Evolutionary conservation across 2,329 filamentous ascomycete genomes (phyloP).

Genomic region (Pseudogymnoascus sp.): DNA sequence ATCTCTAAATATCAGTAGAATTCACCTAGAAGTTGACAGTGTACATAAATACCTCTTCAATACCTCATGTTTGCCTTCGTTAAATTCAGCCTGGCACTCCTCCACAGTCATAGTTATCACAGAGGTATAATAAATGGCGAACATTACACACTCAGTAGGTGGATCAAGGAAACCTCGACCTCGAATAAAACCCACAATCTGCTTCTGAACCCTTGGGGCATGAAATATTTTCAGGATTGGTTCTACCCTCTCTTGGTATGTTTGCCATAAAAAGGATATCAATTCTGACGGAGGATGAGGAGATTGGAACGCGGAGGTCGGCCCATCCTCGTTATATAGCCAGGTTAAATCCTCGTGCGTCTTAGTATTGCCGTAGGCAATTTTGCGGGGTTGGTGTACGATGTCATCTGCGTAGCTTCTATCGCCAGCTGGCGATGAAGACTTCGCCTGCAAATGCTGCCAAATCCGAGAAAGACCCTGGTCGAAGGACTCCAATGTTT

Average conservation of each 20-base stretch:
- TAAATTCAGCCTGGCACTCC: constrained; percentile 41
- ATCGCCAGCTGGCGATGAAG: background rate
- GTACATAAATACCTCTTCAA: too few relatives aligned
- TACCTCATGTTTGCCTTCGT: constrained; percentile 38
- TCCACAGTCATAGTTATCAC: constrained; percentile 41
- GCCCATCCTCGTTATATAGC: background rate
- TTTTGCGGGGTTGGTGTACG: background rate
- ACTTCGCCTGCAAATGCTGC: background rate
- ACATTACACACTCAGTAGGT: constrained; percentile 48
- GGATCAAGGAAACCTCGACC: constrained; percentile 40
- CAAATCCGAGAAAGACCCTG: too few relatives aligned
- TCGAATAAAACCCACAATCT: constrained; percentile 37
- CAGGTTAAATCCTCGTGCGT: background rate
- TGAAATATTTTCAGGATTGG: constrained; percentile 53
- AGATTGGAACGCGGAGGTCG: background rate
- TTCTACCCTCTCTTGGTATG: constrained; percentile 35
- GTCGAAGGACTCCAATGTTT: too few relatives aligned
- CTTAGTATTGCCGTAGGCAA: background rate
- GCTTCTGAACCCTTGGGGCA: constrained; percentile 42
- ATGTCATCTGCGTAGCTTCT: background rate
- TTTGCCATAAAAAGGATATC: background rate
- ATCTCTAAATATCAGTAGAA: constrained; percentile 39
- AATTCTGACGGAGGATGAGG: background rate
- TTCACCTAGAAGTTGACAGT: too few relatives aligned
- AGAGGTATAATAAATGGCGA: constrained; percentile 53